Base-by-base conservation (phyloP, 768 basidiomycete species). In the Trametes sanguinea region DNA sequence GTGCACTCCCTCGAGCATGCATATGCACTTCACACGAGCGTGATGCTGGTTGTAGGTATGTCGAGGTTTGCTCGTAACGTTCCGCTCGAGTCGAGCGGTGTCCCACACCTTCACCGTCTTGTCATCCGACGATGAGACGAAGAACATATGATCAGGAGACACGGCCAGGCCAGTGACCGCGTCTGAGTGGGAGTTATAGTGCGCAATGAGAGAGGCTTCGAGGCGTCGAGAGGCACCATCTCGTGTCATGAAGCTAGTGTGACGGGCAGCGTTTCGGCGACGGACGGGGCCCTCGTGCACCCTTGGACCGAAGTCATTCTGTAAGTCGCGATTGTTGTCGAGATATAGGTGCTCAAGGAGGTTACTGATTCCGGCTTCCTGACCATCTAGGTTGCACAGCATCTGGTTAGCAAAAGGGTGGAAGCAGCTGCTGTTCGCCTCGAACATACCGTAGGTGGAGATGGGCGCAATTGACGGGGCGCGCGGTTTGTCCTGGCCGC, bases 101-200 rank as follows among this genome's bases (percentile, higher is more conserved):
- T 94, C 90, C 94, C 94, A 97, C 44, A 92, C 81, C 73, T 94
- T 95, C 70, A 95, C 87, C 0, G 92, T 95, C 77, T 92, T 92
- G 74, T 98, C 96, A 64, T 98, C 88, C 0, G 94, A 96, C 40
- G 91, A 87, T 0, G 96, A 93, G 3, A 95, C 87, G 66, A 99
- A 98, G 80, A 97, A 99, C 72, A 88, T 77, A 68, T 97, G 94
- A 69, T 98, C 97, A 2, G 96, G 95, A 1, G 96, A 88, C 27
- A 95, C 91, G 2, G 89, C 89, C 27, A 98, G 77, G 7, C 86
- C 83, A 2, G 89, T 94, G 60, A 98, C 79, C 1, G 86, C 79
- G 29, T 89, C 92, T 0, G 86, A 83, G 70, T 98, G 96, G 3
- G 94, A 90, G 16, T 83, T 83, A 14, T 97, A 81, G 73, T 96